Base-by-base conservation (phyloP, 345 rosid genomes). In the Kernera saxatilis region DNA sequence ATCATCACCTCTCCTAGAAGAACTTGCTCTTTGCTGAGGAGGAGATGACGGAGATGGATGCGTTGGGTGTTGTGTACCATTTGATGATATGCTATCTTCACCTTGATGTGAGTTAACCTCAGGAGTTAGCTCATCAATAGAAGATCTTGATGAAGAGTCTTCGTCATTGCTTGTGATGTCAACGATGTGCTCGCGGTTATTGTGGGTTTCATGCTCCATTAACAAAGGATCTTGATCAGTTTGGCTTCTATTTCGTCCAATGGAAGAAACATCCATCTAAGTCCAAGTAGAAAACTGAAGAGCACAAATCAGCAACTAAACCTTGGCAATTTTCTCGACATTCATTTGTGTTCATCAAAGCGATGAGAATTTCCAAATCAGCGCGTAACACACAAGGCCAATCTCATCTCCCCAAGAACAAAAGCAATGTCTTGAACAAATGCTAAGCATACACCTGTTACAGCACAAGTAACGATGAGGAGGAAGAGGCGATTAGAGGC, bases 201-300 rank as follows among this genome's bases (percentile, higher is more conserved):
- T 61, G 65, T 35, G 81, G 19, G 67, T 68, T 27, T 79, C 79
- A 45, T 64, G 82, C 54, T 88, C 97, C 88, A 87, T 86, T 61
- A 91, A 81, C 84, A 91, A 82, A 64, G 87, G 87, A 43, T 73
- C 70, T 61, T 68, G 82, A 69, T 87, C 94, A 62, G 67, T 72
- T 68, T 61, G 81, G 49, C 26, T 71, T 61, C 54, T 70, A 72
- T 22, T 70, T 75, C 76, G 78, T 67, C 79, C 85, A n/a, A 57
- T 65, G 36, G 82, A 79, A 76, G 82, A 65, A 77, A 62, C 81
- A 46, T 84, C 91, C 90, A 87, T 87, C 84, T 81, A 90, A 78
- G 67, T 76, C 75, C 64, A 64, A 58, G 51, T 67, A 51, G 77
- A 64, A 71, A 65, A 53, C 69, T 72, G 41, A 76, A 67, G 46